Evolutionary conservation across 768 basidiomycete genomes (phyloP).

Genomic region (Pisolithus orientalis): DNA sequence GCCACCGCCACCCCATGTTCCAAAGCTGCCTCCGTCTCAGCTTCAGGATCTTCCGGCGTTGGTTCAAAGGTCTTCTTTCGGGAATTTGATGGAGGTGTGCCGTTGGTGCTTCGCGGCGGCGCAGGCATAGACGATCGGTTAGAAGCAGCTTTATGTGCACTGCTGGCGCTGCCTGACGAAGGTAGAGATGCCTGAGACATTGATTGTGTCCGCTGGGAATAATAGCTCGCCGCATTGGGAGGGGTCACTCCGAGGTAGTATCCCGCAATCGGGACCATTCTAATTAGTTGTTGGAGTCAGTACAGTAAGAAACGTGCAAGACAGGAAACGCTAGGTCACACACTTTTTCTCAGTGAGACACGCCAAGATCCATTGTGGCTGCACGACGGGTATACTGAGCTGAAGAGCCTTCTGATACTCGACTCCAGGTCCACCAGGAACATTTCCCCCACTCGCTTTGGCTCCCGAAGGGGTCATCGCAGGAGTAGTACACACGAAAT

Average conservation of each 20-base stretch:
- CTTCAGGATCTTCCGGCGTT: conserved; percentile 41
- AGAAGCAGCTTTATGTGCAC: conserved; percentile 29
- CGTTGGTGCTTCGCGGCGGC: conserved; percentile 37
- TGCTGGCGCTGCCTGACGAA: conserved; percentile 31
- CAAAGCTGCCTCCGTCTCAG: conserved; percentile 29
- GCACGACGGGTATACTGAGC: conserved; percentile 89
- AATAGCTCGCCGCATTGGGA: conserved; percentile 35
- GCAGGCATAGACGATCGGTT: conserved; percentile 68
- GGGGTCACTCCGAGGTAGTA: conserved; percentile 77
- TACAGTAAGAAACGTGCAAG: background rate
- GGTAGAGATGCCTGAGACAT: conserved; percentile 66
- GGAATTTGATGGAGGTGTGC: conserved; percentile 34
- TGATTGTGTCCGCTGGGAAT: conserved; percentile 53
- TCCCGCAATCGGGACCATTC: conserved; percentile 81
- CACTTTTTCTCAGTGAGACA: conserved; percentile 83
- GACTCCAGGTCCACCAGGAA: conserved; percentile 60
- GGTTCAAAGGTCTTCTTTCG: conserved; percentile 38
- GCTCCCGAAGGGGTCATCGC: conserved; percentile 59
- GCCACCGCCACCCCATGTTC: background rate
- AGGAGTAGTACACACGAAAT: conserved; percentile 94
- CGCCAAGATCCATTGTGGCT: conserved; percentile 91
- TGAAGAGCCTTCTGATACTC: conserved; percentile 95
- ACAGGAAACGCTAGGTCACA: conserved; percentile 17
- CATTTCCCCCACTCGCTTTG: conserved; percentile 44
- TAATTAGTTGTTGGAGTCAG: conserved; percentile 18